Conservation (phyloP, 1,139 yeast species). For the Pichia sp. region DNA sequence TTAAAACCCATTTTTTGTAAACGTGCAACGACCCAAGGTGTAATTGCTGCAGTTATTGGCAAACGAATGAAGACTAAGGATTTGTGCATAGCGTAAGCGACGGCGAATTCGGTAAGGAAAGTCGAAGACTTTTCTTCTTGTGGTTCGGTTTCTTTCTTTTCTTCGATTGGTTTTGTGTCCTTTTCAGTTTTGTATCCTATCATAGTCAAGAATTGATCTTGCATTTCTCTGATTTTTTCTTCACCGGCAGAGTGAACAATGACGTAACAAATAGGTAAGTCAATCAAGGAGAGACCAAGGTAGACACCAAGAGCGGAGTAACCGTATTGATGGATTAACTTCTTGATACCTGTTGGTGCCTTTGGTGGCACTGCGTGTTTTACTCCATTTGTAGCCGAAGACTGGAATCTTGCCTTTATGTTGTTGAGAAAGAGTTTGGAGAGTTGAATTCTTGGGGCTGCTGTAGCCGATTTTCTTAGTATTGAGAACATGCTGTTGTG, state of each 20-base stretch:
- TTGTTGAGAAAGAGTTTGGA: conserved; percentile 10
- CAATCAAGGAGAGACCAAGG: conserved; percentile 64
- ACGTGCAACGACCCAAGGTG: conserved; percentile 71
- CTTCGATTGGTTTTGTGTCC: conserved; percentile 33
- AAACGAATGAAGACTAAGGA: conserved; percentile 75
- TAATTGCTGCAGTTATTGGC: conserved; percentile 90
- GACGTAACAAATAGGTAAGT: conserved; percentile 78
- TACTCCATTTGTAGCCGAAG: conserved; percentile 4
- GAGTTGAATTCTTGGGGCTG: conserved; percentile 16
- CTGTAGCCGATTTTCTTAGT: neutral
- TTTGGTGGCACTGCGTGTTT: conserved; percentile 23
- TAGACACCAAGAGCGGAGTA: conserved; percentile 89
- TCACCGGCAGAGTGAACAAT: conserved; percentile 86
- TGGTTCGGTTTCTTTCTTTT: conserved; percentile 18
- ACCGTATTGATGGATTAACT: conserved; percentile 82
- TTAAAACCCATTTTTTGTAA: conserved; percentile 81
- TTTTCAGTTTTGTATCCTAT: conserved; percentile 44
- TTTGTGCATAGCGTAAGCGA: conserved; percentile 95
- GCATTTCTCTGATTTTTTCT: conserved; percentile 68
- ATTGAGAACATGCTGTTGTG: conserved; percentile 3
- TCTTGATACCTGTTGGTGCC: conserved; percentile 56
- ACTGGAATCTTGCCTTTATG: conserved; percentile 9
- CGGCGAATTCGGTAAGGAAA: conserved; percentile 69
- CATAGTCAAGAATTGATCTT: conserved; percentile 55
- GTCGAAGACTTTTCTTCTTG: conserved; percentile 32